Conservation (phyloP, 2,329 filamentous ascomycete species). For the Colletotrichum tabaci region DNA sequence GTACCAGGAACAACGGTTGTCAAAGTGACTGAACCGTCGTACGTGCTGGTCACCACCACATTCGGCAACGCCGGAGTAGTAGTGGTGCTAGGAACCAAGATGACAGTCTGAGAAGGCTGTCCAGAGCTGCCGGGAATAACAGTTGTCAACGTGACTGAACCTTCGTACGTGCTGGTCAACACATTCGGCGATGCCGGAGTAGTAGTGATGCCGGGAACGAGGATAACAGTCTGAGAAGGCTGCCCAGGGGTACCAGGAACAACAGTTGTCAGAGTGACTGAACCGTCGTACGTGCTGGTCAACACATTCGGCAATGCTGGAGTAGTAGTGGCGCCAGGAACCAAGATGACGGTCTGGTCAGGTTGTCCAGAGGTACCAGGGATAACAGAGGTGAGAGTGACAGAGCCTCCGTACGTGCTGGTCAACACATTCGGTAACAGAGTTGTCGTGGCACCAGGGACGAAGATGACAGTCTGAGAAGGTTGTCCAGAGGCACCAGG, state of each 20-base stretch:
- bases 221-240: conserved; percentile 9
- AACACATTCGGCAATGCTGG: not conserved
- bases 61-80: too few species aligned
- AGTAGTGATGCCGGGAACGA: conserved; percentile 1
- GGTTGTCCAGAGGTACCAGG: not conserved
- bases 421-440: conserved; percentile 2
- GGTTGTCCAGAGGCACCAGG: conserved; percentile 16
- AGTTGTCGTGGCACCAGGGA: conserved; percentile 4
- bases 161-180: not conserved
- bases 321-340: too few species aligned
- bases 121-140: not conserved
- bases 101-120: not conserved
- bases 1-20: conserved; percentile 10
- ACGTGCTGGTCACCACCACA: not conserved
- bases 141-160: not conserved
- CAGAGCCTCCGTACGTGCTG: conserved; percentile 3
- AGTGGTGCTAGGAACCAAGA: not conserved
- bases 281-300: not conserved
- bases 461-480: conserved; percentile 6
- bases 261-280: not conserved
- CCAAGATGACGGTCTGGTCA: not conserved
- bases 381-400: not conserved
- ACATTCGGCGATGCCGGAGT: too few species aligned
- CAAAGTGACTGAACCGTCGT: conserved; percentile 2
- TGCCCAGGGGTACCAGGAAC: conserved; percentile 7